Conservation (phyloP, 176 grass and related monocot species). For the Poa annua region DNA sequence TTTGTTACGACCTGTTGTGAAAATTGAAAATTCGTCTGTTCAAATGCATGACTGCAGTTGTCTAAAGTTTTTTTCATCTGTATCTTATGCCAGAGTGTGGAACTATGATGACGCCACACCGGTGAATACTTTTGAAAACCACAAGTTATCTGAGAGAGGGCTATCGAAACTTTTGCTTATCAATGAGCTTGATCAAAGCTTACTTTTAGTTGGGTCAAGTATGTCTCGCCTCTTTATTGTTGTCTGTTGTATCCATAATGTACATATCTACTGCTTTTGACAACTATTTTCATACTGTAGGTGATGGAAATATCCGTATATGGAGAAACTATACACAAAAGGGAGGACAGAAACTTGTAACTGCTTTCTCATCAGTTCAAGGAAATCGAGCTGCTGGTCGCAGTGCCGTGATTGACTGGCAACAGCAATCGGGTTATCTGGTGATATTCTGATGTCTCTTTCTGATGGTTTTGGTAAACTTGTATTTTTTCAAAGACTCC, state of each 20-base stretch:
- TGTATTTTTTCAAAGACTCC: constrained; percentile 23
- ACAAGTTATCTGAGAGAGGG: constrained; percentile 84
- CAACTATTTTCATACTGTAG: constrained; percentile 50
- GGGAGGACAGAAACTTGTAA: constrained; percentile 84
- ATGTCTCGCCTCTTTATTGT: constrained; percentile 32
- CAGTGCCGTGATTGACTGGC: constrained; percentile 84
- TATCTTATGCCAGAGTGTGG: constrained; percentile 75
- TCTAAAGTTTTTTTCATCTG: constrained; percentile 35
- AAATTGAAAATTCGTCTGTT: constrained; percentile 4
- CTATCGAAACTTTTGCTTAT: constrained; percentile 86
- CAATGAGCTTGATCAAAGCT: constrained; percentile 97
- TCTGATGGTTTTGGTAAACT: not conserved
- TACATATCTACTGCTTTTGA: constrained; percentile 38
- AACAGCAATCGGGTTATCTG: constrained; percentile 94
- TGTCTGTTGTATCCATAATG: not conserved
- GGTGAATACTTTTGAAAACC: constrained; percentile 85
- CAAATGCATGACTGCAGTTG: constrained; percentile 27
- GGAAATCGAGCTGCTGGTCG: constrained; percentile 61
- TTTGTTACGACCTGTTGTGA: not conserved
- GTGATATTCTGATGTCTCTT: constrained; percentile 48
- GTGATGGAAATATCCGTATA: constrained; percentile 91
- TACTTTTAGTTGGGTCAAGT: constrained; percentile 96
- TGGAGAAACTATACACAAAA: constrained; percentile 87
- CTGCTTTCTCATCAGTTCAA: constrained; percentile 89
- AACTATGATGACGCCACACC: constrained; percentile 76